Evolutionary conservation across 1,284 basidiomycete species (phyloP).

Genomic region (Apiotrichum sp.): DNA sequence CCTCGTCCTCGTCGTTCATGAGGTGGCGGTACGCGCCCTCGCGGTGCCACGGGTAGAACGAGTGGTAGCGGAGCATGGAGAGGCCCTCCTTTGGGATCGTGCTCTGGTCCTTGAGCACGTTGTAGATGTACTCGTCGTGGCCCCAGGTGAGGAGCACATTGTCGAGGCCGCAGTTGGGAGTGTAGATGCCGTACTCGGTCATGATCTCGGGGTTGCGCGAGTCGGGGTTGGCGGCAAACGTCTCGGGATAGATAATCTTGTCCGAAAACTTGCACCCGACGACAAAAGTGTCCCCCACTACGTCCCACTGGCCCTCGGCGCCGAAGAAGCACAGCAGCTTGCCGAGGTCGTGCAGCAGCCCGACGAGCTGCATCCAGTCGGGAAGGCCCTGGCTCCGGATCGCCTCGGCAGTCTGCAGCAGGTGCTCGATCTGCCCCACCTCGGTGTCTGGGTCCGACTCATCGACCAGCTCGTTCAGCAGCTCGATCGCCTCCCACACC

Average conservation of each 20-base stretch:
- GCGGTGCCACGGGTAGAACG: conserved; percentile 92
- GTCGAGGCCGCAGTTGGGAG: conserved; percentile 73
- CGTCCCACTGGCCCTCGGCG: conserved; percentile 75
- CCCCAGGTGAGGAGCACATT: conserved; percentile 87
- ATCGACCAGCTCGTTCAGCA: conserved; percentile 79
- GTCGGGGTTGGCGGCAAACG: conserved; percentile 71
- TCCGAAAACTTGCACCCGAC: conserved; percentile 70
- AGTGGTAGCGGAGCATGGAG: conserved; percentile 89
- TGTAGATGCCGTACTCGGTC: conserved; percentile 70
- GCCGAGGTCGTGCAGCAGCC: conserved; percentile 74
- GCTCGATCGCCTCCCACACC: conserved; percentile 86
- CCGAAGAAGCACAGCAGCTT: conserved; percentile 74
- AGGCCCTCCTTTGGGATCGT: conserved; percentile 70
- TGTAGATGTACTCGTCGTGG: conserved; percentile 59
- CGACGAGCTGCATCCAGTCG: conserved; percentile 65
- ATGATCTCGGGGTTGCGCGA: conserved; percentile 61
- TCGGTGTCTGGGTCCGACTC: conserved; percentile 57
- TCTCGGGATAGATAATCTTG: conserved; percentile 72
- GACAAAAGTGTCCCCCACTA: conserved; percentile 78
- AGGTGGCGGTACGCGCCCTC: conserved; percentile 75
- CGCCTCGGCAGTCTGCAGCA: conserved; percentile 86
- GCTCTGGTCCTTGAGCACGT: conserved; percentile 26
- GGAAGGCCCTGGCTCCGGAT: conserved; percentile 83
- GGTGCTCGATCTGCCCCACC: conserved; percentile 80
- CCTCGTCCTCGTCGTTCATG: conserved; percentile 55